phyloP scores from a whole-genome alignment of 352 stramenopile species.

The Ophiocytium majus region DNA sequence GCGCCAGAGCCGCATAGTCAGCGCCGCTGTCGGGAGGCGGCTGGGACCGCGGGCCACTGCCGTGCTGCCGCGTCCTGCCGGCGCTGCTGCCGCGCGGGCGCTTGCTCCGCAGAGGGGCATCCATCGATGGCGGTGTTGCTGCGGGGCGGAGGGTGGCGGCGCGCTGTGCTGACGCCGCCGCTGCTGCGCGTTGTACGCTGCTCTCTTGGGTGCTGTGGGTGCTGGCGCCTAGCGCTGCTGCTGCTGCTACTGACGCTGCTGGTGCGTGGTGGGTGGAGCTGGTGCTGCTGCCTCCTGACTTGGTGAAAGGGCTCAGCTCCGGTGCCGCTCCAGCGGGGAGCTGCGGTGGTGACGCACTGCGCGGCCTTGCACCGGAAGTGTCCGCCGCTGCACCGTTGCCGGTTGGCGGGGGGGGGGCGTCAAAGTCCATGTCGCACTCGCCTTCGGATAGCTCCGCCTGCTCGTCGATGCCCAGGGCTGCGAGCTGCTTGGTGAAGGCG shows the following conservation, averaged over 20 bases:
- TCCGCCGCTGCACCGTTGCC: neutral
- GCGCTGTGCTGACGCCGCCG: no score
- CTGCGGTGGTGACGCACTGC: neutral
- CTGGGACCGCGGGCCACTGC: neutral
- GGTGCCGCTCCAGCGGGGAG: neutral
- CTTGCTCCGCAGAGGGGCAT: no score
- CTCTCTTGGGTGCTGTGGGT: no score
- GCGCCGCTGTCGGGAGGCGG: no score
- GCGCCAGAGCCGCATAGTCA: neutral
- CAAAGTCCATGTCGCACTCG: constrained; percentile 27
- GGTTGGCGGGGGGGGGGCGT: neutral
- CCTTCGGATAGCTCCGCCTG: constrained; percentile 43
- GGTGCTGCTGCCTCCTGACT: constrained; percentile 34
- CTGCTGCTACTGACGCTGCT: neutral
- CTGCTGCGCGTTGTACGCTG: no score
- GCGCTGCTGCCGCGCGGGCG: constrained; percentile 35
- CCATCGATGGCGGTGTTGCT: no score
- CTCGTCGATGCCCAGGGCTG: constrained; percentile 50
- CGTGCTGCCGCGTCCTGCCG: constrained; percentile 7
- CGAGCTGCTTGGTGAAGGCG: constrained; percentile 44
- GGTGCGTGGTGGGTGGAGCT: neutral
- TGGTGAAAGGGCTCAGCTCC: neutral
- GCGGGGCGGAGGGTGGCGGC: no score
- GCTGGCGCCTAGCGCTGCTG: neutral
- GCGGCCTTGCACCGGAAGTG: neutral